Evolutionary conservation across 179 eudicot species (phyloP).

Genomic region (Sideroxylon spinosum): DNA sequence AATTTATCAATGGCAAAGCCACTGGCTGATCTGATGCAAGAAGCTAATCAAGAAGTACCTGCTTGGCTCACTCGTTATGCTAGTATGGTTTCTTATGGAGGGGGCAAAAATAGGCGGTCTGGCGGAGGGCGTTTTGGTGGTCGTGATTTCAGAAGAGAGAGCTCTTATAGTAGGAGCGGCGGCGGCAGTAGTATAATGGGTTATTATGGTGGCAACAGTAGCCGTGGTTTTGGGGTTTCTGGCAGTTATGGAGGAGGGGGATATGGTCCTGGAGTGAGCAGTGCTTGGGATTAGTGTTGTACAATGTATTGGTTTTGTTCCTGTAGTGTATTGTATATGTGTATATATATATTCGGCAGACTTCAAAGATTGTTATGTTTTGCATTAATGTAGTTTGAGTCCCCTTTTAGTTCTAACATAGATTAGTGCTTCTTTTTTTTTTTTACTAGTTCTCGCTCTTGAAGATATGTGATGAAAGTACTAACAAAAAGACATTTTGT

Average conservation of each 20-base stretch:
- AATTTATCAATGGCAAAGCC: conserved; percentile 42
- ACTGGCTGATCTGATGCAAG: conserved; percentile 46
- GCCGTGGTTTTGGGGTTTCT: conserved; percentile 6
- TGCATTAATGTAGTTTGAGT: too few species aligned
- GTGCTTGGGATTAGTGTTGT: conserved; percentile 49
- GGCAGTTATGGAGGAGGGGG: too few species aligned
- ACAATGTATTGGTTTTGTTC: too few species aligned
- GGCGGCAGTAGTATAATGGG: conserved; percentile 28
- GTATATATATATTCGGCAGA: too few species aligned
- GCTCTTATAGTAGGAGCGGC: conserved; percentile 29
- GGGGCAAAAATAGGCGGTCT: conserved; percentile 32
- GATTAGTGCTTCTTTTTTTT: too few species aligned
- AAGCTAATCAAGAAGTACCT: conserved; percentile 53
- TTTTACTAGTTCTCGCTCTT: too few species aligned
- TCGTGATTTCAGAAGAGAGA: conserved; percentile 44
- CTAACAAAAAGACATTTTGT: too few species aligned
- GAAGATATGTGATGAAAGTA: too few species aligned
- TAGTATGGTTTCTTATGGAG: conserved; percentile 33
- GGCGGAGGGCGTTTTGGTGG: conserved; percentile 52
- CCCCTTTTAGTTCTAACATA: too few species aligned
- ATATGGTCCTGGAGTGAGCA: conserved; percentile 29
- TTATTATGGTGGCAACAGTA: conserved; percentile 25
- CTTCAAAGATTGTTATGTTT: too few species aligned
- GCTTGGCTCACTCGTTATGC: conserved; percentile 48
- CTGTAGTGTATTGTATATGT: too few species aligned